These are phyloP conservation scores for Barbatosphaeria neglecta DNA, from an alignment of 495 filamentous ascomycete genomes.

Conservation along the genomic window DNA sequence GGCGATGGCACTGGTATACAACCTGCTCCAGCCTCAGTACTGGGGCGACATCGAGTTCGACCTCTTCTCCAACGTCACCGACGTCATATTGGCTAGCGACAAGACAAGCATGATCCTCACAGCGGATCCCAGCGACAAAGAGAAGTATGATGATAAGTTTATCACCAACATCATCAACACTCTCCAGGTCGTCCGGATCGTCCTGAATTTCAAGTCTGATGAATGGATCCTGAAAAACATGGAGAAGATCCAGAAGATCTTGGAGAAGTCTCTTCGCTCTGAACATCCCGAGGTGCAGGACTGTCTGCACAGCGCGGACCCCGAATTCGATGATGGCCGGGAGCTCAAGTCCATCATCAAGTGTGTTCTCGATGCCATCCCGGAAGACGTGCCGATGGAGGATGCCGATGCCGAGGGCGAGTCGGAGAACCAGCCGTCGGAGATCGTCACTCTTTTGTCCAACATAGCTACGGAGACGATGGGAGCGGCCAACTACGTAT, in stretches of 20 bases:
- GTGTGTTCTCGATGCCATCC: constrained; percentile 80
- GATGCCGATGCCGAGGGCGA: constrained; percentile 82
- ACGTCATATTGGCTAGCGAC: constrained; percentile 63
- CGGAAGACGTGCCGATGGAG: constrained; percentile 76
- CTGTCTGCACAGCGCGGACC: constrained; percentile 62
- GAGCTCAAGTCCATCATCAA: constrained; percentile 58
- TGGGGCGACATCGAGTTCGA: constrained; percentile 92
- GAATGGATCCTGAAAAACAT: constrained; percentile 80
- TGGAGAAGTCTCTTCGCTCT: constrained; percentile 80
- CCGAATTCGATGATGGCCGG: constrained; percentile 50
- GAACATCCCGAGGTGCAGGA: constrained; percentile 88
- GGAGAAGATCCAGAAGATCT: constrained; percentile 65
- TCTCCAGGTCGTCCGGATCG: constrained; percentile 76
- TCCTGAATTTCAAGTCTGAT: constrained; percentile 73
- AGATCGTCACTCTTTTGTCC: constrained; percentile 73
- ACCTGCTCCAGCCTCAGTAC: constrained; percentile 74
- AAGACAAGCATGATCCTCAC: constrained; percentile 59
- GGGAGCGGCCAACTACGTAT: constrained; percentile 64
- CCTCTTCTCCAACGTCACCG: constrained; percentile 79
- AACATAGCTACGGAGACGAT: constrained; percentile 72
- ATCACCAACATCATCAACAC: constrained; percentile 82
- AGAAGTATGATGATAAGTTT: constrained; percentile 72
- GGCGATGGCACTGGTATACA: constrained; percentile 68
- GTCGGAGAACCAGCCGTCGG: constrained; percentile 52
- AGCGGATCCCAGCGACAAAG: constrained; percentile 70